A percentile compares a stretch with the other conserved stretches of the same genome.
Conservation (phyloP, 2,329 filamentous ascomycete genomes). For the Plenodomus tracheiphilus region DNA sequence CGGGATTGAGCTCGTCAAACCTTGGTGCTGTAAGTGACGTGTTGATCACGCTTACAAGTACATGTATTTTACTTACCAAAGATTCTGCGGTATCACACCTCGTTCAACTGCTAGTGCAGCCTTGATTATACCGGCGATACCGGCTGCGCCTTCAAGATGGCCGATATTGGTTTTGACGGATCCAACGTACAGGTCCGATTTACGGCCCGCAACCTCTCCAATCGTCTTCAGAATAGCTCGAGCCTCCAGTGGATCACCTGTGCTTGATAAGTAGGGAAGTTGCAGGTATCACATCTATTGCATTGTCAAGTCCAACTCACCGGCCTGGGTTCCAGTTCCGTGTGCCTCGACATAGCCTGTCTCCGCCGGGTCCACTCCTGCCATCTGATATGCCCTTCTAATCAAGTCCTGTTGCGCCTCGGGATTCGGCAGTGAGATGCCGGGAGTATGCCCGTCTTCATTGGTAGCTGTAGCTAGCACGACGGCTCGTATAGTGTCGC, state of each 20-base stretch:
- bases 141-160: slow-evolving; percentile 46
- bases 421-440: slow-evolving; percentile 39
- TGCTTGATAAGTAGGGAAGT: no score
- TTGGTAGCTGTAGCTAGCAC: slow-evolving; percentile 30
- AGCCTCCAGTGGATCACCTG: slow-evolving; percentile 36
- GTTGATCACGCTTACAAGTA: no score
- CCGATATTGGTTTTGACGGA: slow-evolving; percentile 38
- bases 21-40: no score
- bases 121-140: slow-evolving; percentile 44
- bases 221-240: no score
- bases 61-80: no score
- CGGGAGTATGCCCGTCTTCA: slow-evolving; percentile 20
- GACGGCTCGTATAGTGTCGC: slow-evolving; percentile 34
- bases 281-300: no score
- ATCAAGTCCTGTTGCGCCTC: slow-evolving; percentile 47
- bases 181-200: no score
- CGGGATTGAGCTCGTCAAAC: slow-evolving; percentile 10
- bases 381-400: slow-evolving; percentile 39
- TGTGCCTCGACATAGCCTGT: slow-evolving; percentile 32
- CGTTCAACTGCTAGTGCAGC: slow-evolving; percentile 45
- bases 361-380: slow-evolving; percentile 35
- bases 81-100: slow-evolving; percentile 34
- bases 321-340: slow-evolving; percentile 60
- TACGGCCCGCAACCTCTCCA: no score
- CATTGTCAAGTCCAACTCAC: no score